Conservation (phyloP, 768 basidiomycete species). For the Mycena galericulata region DNA sequence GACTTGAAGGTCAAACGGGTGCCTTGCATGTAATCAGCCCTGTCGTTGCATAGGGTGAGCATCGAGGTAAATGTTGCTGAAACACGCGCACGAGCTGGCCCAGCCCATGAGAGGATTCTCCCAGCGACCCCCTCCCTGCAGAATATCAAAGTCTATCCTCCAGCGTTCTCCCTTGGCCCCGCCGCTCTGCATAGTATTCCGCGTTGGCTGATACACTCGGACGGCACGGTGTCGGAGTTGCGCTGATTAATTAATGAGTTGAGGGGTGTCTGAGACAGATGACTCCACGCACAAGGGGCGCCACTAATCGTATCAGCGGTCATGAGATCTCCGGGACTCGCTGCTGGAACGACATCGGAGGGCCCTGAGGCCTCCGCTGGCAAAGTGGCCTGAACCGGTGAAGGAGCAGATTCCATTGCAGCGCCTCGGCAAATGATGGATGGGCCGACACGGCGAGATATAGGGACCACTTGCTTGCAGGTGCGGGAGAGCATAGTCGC, state of each 20-base stretch:
- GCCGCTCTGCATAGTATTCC: constrained; percentile 96
- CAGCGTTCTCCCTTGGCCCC: constrained; percentile 87
- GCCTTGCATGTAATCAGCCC: constrained; percentile 97
- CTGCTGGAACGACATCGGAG: constrained; percentile 55
- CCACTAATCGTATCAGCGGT: constrained; percentile 89
- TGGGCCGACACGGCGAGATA: constrained; percentile 40
- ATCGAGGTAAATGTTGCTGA: background rate
- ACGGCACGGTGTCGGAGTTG: constrained; percentile 90
- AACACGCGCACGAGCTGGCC: constrained; percentile 83
- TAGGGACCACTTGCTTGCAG: constrained; percentile 47
- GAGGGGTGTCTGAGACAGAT: background rate
- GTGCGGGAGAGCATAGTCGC: constrained; percentile 56
- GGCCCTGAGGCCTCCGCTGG: constrained; percentile 36
- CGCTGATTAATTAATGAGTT: constrained; percentile 54
- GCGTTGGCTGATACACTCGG: constrained; percentile 92
- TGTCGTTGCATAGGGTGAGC: constrained; percentile 43
- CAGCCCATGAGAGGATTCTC: constrained; percentile 99
- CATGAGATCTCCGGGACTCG: constrained; percentile 70
- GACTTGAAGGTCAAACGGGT: constrained; percentile 85
- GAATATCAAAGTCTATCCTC: constrained; percentile 94
- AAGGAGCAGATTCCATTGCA: constrained; percentile 45
- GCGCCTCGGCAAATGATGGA: constrained; percentile 42
- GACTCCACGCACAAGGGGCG: constrained; percentile 74
- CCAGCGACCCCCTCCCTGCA: constrained; percentile 94
- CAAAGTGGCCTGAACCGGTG: constrained; percentile 36